Evolutionary conservation across 495 filamentous ascomycete species (phyloP).

Genomic region (Thermochaetoides thermophila): DNA sequence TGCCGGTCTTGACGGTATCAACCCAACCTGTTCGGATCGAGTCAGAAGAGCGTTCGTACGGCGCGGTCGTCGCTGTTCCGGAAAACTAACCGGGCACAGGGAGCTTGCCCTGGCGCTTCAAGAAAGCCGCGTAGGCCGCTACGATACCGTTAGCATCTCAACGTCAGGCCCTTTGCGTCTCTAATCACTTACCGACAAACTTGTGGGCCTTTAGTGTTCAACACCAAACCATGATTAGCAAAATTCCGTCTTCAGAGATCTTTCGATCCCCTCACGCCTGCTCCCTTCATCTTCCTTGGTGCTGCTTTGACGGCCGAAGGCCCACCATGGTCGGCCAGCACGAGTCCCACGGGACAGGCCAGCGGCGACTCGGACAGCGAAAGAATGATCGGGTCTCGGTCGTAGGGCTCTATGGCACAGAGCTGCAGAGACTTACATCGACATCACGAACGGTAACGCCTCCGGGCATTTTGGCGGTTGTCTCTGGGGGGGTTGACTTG

Average conservation of each 20-base stretch:
- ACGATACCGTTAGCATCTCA: constrained; percentile 1
- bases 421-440: constrained; percentile 50
- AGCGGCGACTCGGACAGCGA: constrained; percentile 14
- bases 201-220: constrained; percentile 56
- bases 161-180: no score
- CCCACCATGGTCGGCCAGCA: constrained; percentile 15
- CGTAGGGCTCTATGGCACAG: constrained; percentile 14
- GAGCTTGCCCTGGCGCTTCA: constrained; percentile 98
- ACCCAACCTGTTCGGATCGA: constrained; percentile 58
- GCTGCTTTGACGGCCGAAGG: constrained; percentile 11
- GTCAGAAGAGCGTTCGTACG: constrained; percentile 3
- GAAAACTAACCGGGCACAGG: constrained; percentile 66
- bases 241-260: constrained; percentile 45
- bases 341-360: constrained; percentile 4
- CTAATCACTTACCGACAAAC: constrained; percentile 47
- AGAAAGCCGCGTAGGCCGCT: constrained; percentile 80
- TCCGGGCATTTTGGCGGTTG: constrained; percentile 64
- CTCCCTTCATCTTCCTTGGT: constrained; percentile 25
- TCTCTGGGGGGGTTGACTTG: constrained; percentile 7
- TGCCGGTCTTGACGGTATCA: constrained; percentile 95
- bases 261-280: constrained; percentile 45
- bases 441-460: constrained; percentile 79
- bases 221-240: constrained; percentile 36
- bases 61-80: constrained; percentile 3
- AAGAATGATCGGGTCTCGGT: constrained; percentile 16